Percentiles rank a stretch among this genome's conserved stretches.
phyloP scores from a whole-genome alignment of 495 filamentous ascomycete species.

The Penicillium tannophilum region DNA sequence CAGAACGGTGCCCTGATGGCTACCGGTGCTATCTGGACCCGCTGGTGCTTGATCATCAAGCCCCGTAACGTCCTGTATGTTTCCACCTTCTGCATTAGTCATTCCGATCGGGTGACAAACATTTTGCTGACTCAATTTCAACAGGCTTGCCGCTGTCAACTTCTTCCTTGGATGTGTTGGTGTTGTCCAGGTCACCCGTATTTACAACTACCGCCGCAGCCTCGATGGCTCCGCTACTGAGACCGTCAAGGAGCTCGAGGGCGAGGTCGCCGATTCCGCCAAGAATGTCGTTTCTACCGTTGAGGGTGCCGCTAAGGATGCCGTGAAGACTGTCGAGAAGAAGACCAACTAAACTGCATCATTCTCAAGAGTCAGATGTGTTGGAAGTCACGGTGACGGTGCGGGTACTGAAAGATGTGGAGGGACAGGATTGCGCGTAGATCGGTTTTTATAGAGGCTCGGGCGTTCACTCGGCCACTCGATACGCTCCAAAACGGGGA shows the following conservation, averaged over 20 bases:
- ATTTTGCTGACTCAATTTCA: conserved; percentile 8
- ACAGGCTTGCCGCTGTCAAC: conserved; percentile 89
- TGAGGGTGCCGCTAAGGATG: conserved; percentile 22
- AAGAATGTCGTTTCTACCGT: conserved; percentile 34
- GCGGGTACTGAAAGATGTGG: conserved; percentile 13
- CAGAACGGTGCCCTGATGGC: conserved; percentile 85
- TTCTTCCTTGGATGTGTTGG: conserved; percentile 95
- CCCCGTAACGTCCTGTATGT: conserved; percentile 85
- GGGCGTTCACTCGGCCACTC: neutral
- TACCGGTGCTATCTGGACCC: conserved; percentile 96
- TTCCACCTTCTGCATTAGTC: neutral
- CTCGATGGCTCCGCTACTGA: conserved; percentile 52
- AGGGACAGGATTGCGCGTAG: conserved; percentile 11
- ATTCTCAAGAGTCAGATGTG: neutral
- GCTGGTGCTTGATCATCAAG: conserved; percentile 97
- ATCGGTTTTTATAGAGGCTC: conserved; percentile 15
- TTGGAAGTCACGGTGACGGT: neutral
- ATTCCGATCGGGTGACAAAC: neutral
- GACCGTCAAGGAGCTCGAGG: conserved; percentile 51
- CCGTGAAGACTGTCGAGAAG: conserved; percentile 23
- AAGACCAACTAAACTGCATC: conserved; percentile 27
- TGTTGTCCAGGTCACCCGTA: conserved; percentile 76
- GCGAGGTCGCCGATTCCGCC: conserved; percentile 46
- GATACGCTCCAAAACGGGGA: neutral
- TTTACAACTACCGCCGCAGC: conserved; percentile 64